Evolutionary conservation across 2,329 filamentous ascomycete species (phyloP), one percentile per base, ranked within the genome.

Genomic region (Thermochaetoides dissita): DNA sequence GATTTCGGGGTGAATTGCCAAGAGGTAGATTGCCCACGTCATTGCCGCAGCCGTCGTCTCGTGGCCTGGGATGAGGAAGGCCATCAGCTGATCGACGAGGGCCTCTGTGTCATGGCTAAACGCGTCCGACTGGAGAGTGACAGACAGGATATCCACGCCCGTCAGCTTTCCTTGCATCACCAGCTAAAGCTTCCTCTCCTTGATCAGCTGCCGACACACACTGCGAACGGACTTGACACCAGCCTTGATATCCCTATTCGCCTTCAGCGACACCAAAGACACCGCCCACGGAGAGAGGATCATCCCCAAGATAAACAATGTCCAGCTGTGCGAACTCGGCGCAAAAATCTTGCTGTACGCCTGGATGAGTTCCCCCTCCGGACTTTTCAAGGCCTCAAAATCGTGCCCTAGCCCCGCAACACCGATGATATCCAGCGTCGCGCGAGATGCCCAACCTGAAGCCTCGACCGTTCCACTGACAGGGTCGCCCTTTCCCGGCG

Each of bases 81-180:
- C 93, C 84, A 93, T 91, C 57, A 91, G 73, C 61, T 94, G 86
- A 58, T 91, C 82, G 32, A 86, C 74, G n/a, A 94, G 72, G 46
- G 17, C 17, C 17, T 85, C 17, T 5, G 17, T 77, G 38, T 86
- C 81, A 48, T 91, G 84, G 9, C 64, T 72, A 61, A 93, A 91
- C 6, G 69, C 76, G 37, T 82, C 83, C 34, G 78, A 85, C 56
- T 80, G 73, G 38, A 94, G 66, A 10, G 86, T 86, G 0, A 89
- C 81, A 1, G 81, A 85, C 31, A 94, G 66, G 44, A 94, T 91
- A 58, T 94, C 86, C 7, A 74, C 59, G 37, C 78, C 76, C 1
- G 61, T 62, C 24, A 62, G 59, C 45, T 71, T 64, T 45, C 70
- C 67, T 46, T 64, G 62, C 32, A 58, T 24, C 17, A 24, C 62